Base-by-base conservation (phyloP, 192 early-diverging fungal species). In the Umbelopsis vinacea region DNA sequence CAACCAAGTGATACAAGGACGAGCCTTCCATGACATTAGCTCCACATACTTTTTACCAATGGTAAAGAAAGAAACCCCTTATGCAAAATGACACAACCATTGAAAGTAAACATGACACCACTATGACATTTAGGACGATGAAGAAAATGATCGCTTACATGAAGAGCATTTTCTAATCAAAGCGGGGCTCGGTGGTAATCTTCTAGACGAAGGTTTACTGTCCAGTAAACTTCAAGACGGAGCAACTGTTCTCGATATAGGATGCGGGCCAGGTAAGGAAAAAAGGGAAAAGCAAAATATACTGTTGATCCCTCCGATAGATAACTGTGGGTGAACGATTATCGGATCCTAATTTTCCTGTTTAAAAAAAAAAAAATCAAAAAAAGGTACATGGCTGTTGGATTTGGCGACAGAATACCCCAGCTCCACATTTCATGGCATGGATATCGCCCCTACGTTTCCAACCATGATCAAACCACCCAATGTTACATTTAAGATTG, bases 201-300 rank as follows among this genome's bases (percentile, higher is more conserved):
- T 63, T 35, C 26, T 63, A 63, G 19, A 26, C 57, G 24, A 63
- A 19, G 29, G 12, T 15, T 19, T 63, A 37, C 33, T 63, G 15
- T 19, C 57, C 33, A 63, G 33, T 12, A 63, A 63, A 35, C 57
- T 63, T 3, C 57, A 63, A 37, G 57, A 63, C 19, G 57, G 57
- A 29, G 57, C 57, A 29, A 63, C 19, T 10, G 67, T 69, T 38
- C 73, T 81, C 29, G 81, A 82, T 74, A 71, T 82, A 22, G 77
- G 81, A 15, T 82, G 81, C 71, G 81, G 81, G 23, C 76, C 78
- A 7, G 75, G 76, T 43, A 70, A 72, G 17, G 79, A 75, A 78
- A 70, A 12, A 55, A 77, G n/a, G 46, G 66, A 29, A 67, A 23
- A 43, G 33, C 5, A 24, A 22, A 23, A 9, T 67, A 37, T 45